Percentiles rank a stretch among this genome's conserved stretches.
Conservation (phyloP, 768 basidiomycete genomes). For the Kwoniella dejecticola region DNA sequence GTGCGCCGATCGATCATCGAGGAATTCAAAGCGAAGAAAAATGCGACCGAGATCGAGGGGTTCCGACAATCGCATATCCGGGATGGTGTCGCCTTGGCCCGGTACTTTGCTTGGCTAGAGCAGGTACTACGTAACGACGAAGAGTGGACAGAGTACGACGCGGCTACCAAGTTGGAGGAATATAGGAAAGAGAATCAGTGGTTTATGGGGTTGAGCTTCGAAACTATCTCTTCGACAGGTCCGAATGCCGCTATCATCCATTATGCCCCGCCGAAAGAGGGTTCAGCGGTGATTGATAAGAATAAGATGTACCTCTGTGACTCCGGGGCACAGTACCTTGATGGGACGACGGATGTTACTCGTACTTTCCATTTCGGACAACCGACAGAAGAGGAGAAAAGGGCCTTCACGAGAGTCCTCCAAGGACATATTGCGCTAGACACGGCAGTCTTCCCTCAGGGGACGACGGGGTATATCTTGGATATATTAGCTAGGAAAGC, state of each 20-base stretch:
- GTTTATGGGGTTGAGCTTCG: conserved; percentile 86
- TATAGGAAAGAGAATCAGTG: conserved; percentile 74
- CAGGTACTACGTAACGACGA: conserved; percentile 69
- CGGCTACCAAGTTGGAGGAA: conserved; percentile 73
- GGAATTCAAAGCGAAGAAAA: conserved; percentile 60
- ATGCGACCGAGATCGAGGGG: conserved; percentile 74
- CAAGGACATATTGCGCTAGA: conserved; percentile 68
- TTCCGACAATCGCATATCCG: conserved; percentile 86
- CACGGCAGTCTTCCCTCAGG: conserved; percentile 73
- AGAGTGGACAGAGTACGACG: conserved; percentile 74
- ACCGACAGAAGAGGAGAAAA: conserved; percentile 77
- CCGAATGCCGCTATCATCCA: conserved; percentile 97
- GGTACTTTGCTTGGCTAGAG: conserved; percentile 95
- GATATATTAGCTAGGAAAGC: conserved; percentile 33
- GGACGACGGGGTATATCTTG: conserved; percentile 60
- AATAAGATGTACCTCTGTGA: conserved; percentile 74
- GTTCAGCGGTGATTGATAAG: conserved; percentile 70
- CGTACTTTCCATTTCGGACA: conserved; percentile 90
- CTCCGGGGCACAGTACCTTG: conserved; percentile 83
- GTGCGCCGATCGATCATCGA: conserved; percentile 72
- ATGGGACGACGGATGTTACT: conserved; percentile 95
- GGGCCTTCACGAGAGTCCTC: conserved; percentile 81
- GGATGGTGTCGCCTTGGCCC: conserved; percentile 78
- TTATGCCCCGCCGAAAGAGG: conserved; percentile 75
- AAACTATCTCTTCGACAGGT: conserved; percentile 88